Conservation (phyloP, 2,329 filamentous ascomycete genomes). For the Colletotrichum endophyticum region DNA sequence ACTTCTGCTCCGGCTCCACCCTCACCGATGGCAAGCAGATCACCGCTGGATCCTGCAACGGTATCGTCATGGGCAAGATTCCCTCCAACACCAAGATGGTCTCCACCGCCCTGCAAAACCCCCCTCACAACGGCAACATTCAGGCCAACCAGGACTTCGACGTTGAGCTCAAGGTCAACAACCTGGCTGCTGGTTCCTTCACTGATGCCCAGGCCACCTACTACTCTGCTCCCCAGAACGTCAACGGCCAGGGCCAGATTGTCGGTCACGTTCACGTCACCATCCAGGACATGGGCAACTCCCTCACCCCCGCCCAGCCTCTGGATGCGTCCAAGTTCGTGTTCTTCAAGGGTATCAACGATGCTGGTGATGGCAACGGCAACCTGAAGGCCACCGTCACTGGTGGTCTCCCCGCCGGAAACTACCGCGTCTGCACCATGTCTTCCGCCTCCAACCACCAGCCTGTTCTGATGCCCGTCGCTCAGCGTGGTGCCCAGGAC, state of each 20-base stretch:
- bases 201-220: constrained; percentile 66
- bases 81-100: constrained; percentile 61
- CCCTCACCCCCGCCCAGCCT: constrained; percentile 54
- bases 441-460: constrained; percentile 68
- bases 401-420: constrained; percentile 64
- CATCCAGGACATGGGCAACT: constrained; percentile 59
- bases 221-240: constrained; percentile 63
- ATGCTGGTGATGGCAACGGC: constrained; percentile 61
- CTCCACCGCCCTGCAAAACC: constrained; percentile 58
- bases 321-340: constrained; percentile 59
- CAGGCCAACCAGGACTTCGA: constrained; percentile 53
- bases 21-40: constrained; percentile 67
- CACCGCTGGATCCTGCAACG: constrained; percentile 66
- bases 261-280: constrained; percentile 66
- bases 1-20: constrained; percentile 60
- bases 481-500: constrained; percentile 70
- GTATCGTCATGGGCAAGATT: constrained; percentile 66
- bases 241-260: constrained; percentile 52
- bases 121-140: constrained; percentile 55
- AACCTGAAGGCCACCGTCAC: constrained; percentile 57
- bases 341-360: constrained; percentile 73
- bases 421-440: constrained; percentile 72
- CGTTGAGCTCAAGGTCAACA: constrained; percentile 55
- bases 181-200: constrained; percentile 63
- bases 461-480: constrained; percentile 69